Evolutionary conservation across 495 filamentous ascomycete species (phyloP), one percentile per base, ranked within the genome.

Genomic region (Gamarada debralockiae): DNA sequence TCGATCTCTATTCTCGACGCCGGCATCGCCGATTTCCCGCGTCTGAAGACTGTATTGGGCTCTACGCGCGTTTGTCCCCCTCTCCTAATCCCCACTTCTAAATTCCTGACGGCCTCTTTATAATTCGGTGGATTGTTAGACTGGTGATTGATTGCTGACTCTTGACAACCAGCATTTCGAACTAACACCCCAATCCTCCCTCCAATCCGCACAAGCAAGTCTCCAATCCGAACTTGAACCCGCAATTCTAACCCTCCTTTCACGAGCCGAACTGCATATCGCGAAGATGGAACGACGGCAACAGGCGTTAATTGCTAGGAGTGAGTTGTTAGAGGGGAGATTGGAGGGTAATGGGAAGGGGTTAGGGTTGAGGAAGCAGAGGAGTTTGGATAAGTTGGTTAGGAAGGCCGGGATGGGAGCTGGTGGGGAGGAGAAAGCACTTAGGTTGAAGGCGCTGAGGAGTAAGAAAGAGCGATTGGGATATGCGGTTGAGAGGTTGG

Each of bases 391-490:
- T 64, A 74, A 80, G 61, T 80, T 64, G 53, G 58, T 50, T 57
- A 38, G 47, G 64, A 57, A 9, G 48, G 67, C 18, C 71, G 65
- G 24, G 67, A 59, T 36, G 49, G 57, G 40, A 60, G 23, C 43
- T 63, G 52, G n/a, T 42, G 68, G 22, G 22, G 68, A 74, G 17
- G 66, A 72, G 37, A 84, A 82, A 63, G 82, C 78, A 36, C 66
- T 78, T 33, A 82, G 80, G 58, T 59, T 87, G 65, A 80, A 79
- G 67, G 74, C 82, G 59, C 53, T 90, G 59, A 71, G 81, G 62
- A 77, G 79, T 66, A 90, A 88, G 77, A 90, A 89, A 69, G 86
- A 91, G 66, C 70, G 87, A 52, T 67, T 91, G 58, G 78, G 82
- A 55, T 90, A 89, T 75, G 87, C 84, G 31, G 83, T 92, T 37